Percentiles rank a stretch among this genome's conserved stretches.
Evolutionary conservation across 108 stramenopile genomes (phyloP).

Genomic region (Aurantiochytrium sp.): DNA sequence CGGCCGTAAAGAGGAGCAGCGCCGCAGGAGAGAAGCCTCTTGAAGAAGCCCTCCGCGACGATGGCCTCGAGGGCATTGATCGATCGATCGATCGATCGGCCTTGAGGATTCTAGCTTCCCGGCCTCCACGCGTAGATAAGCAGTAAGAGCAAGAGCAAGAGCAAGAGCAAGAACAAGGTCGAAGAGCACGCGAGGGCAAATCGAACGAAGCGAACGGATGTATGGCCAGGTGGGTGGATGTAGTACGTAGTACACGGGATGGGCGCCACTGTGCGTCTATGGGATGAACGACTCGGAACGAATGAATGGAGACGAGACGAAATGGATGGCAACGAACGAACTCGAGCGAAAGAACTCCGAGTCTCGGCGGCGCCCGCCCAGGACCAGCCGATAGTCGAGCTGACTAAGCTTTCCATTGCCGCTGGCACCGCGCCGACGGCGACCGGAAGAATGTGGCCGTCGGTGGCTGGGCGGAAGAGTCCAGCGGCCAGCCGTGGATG

Average conservation of each 20-base stretch:
- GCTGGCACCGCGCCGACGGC: neutral
- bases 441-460: no score
- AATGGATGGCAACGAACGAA: neutral
- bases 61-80: no score
- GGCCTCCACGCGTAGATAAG: no score
- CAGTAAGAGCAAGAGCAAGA: neutral
- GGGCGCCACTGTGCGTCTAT: neutral
- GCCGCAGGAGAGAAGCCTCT: no score
- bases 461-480: no score
- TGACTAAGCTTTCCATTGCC: neutral
- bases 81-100: no score
- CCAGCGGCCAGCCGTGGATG: no score
- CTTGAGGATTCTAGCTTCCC: no score
- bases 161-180: neutral
- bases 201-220: neutral
- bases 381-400: neutral
- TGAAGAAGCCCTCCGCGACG: no score
- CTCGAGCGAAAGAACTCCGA: neutral
- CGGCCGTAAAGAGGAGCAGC: no score
- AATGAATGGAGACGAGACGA: neutral
- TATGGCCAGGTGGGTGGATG: neutral
- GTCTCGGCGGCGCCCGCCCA: neutral
- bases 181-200: neutral
- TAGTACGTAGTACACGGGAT: neutral
- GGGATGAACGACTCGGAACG: neutral